A percentile compares a stretch with the other conserved stretches of the same genome.
Conservation (phyloP, 169 alveolate genomes). For the Cryptosporidium sp. region DNA sequence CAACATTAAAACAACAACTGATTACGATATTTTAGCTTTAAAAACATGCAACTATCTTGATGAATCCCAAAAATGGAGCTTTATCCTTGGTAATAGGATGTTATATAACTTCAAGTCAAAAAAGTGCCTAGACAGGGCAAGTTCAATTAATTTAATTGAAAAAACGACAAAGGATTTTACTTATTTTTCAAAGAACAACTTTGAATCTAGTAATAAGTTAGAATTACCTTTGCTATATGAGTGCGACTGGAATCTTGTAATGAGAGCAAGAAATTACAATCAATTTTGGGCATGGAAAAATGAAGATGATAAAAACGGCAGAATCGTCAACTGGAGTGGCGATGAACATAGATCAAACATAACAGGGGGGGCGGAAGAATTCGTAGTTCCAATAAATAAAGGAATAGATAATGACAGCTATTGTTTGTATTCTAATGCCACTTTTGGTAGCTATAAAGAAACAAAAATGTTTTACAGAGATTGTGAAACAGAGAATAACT, state of each 20-base stretch:
- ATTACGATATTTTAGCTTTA: conserved; percentile 23
- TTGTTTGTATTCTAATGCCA: conserved; percentile 23
- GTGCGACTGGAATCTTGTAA: conserved; percentile 72
- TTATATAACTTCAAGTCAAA: conserved; percentile 15
- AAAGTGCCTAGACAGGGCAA: conserved; percentile 35
- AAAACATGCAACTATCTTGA: conserved; percentile 25
- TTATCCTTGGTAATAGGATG: conserved; percentile 68
- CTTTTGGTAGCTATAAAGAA: conserved; percentile 21
- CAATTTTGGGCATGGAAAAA: conserved; percentile 71
- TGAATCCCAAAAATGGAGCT: conserved; percentile 56
- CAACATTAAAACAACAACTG: conserved; percentile 23
- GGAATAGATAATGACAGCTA: conserved; percentile 12
- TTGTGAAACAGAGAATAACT: not conserved
- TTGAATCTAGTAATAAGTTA: not conserved
- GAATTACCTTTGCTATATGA: conserved; percentile 14
- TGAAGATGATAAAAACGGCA: not conserved
- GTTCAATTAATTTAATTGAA: not conserved
- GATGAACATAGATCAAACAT: conserved; percentile 43
- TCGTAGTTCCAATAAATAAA: conserved; percentile 42
- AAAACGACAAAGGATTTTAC: not conserved
- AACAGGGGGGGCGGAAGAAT: conserved; percentile 71
- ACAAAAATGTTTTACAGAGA: conserved; percentile 1
- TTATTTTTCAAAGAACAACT: not conserved
- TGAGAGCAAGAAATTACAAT: conserved; percentile 68
- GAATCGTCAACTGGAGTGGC: conserved; percentile 47